Evolutionary conservation across 148 eudicot species (phyloP).

Genomic region (Rhododendron williamsianum): DNA sequence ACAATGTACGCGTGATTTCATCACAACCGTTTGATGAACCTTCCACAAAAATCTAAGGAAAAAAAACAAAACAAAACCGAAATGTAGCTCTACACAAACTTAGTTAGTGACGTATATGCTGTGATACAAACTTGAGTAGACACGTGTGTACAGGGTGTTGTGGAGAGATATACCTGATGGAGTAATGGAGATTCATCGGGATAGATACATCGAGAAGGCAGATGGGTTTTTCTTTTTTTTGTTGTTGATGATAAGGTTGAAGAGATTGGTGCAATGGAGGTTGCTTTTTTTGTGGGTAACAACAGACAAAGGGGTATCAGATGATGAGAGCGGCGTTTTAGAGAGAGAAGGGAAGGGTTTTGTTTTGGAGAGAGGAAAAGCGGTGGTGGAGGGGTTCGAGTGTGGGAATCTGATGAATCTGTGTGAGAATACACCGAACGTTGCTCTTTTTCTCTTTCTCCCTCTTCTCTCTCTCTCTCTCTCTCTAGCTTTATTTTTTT

Average conservation of each 20-base stretch:
- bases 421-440: constrained; percentile 3
- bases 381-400: neutral
- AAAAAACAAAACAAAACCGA: neutral
- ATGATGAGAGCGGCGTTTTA: neutral
- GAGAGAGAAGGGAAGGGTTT: neutral
- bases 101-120: neutral
- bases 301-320: neutral
- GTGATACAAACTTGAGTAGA: neutral
- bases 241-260: neutral
- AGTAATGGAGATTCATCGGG: neutral
- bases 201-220: neutral
- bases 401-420: constrained; percentile 7
- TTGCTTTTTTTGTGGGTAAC: neutral
- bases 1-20: neutral
- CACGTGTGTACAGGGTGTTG: neutral
- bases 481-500: neutral
- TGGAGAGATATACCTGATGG: constrained; percentile 3
- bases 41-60: neutral
- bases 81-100: neutral
- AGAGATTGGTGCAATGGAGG: neutral
- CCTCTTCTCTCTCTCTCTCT: neutral
- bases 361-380: neutral
- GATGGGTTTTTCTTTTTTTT: neutral
- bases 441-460: neutral
- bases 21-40: neutral